Conservation (phyloP, 768 basidiomycete species). For the Serendipita indica region DNA sequence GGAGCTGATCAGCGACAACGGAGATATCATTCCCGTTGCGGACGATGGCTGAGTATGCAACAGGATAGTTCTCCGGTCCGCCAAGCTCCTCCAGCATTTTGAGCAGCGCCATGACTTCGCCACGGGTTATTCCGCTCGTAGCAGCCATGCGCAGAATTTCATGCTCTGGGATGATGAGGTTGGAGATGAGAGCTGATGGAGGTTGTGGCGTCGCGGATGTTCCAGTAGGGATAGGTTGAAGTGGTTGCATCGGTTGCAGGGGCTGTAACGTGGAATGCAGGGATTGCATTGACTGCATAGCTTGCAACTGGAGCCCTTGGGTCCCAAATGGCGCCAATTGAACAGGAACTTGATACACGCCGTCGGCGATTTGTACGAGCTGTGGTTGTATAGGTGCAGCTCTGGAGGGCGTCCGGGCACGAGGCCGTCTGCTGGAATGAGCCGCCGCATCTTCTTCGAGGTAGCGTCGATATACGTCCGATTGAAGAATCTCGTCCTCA, state of each 20-base stretch:
- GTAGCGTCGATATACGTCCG: not conserved
- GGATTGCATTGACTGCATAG: not conserved
- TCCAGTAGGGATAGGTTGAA: not conserved
- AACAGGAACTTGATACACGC: no score
- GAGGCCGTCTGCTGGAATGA: not conserved
- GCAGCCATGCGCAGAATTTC: not conserved
- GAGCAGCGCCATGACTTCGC: not conserved
- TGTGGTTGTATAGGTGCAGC: no score
- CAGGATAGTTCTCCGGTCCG: not conserved
- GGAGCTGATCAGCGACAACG: not conserved
- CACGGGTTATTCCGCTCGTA: not conserved
- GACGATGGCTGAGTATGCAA: not conserved
- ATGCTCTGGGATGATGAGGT: not conserved
- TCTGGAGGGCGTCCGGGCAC: no score
- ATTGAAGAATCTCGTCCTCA: not conserved
- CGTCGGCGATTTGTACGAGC: no score
- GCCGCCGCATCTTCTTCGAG: not conserved
- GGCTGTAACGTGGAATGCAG: not conserved
- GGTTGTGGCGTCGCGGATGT: not conserved
- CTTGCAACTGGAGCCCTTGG: no score
- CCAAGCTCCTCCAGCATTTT: not conserved
- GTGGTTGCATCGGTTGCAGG: not conserved
- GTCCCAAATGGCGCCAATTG: no score
- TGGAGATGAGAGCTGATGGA: not conserved
- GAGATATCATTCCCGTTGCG: not conserved